Conservation (phyloP, 2,329 filamentous ascomycete genomes). For the Rhynchosporium agropyri region DNA sequence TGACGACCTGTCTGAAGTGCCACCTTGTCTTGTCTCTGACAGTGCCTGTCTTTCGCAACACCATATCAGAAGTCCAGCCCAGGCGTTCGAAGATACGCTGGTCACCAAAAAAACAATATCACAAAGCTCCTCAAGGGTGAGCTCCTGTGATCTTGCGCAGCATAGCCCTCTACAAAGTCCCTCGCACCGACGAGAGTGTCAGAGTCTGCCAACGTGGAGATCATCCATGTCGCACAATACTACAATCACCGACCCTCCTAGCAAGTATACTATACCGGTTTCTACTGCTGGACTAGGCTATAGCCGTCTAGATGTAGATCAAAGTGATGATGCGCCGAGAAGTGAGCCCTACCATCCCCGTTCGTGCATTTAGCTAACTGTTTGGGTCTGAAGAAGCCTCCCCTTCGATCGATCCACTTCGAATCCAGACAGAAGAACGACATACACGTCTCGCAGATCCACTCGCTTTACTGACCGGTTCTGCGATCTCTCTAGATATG, state of each 20-base stretch:
- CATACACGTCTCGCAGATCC: not conserved
- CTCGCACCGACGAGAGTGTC: not conserved
- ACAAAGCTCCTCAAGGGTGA: too few species aligned
- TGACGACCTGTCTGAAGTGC: too few species aligned
- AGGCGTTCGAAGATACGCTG: too few species aligned
- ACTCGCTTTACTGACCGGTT: not conserved
- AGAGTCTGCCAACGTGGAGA: slow-evolving; percentile 1
- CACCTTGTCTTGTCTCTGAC: too few species aligned
- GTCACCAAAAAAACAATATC: too few species aligned
- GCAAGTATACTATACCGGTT: not conserved
- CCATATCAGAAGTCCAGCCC: too few species aligned
- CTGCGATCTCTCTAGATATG: slow-evolving; percentile 1
- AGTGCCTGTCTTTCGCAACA: too few species aligned
- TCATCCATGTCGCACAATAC: not conserved
- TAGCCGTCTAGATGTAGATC: not conserved
- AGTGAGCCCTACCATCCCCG: not conserved
- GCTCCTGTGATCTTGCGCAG: too few species aligned
- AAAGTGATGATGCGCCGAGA: not conserved
- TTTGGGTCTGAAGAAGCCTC: not conserved
- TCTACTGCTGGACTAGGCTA: slow-evolving; percentile 10
- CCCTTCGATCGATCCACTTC: not conserved
- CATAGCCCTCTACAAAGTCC: not conserved
- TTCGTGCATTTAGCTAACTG: not conserved
- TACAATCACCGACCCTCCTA: not conserved
- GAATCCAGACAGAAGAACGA: not conserved